These are phyloP conservation scores for Cucurbita ficifolia DNA, from an alignment of 306 rosid genomes.

Conservation along the genomic window DNA sequence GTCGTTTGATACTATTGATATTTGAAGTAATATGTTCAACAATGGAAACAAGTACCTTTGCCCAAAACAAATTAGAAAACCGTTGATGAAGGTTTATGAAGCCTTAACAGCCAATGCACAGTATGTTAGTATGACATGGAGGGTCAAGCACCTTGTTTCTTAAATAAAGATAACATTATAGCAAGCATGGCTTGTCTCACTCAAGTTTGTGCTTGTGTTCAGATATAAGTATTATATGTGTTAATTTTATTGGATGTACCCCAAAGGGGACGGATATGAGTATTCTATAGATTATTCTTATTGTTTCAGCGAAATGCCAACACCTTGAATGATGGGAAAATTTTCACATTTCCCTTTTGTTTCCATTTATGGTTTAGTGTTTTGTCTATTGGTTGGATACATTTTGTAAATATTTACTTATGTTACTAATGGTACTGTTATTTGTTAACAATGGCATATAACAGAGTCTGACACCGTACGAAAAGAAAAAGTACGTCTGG, in stretches of 20 bases:
- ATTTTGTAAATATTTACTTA: background rate
- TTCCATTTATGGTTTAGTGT: background rate
- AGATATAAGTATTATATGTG: background rate
- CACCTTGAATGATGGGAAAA: background rate
- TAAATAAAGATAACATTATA: background rate
- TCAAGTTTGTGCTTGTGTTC: background rate
- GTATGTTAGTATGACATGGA: background rate
- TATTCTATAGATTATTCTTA: background rate
- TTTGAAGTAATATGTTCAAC: no score
- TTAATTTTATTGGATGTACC: background rate
- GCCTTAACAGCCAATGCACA: background rate
- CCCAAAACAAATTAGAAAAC: no score
- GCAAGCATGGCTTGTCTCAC: background rate
- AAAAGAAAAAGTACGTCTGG: conserved; percentile 98
- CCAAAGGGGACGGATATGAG: background rate
- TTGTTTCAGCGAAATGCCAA: background rate
- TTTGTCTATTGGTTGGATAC: background rate
- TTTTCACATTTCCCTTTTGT: background rate
- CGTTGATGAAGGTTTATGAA: background rate
- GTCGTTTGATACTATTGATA: background rate
- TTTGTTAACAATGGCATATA: conserved; percentile 8
- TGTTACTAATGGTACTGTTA: background rate
- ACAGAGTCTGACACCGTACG: conserved; percentile 85
- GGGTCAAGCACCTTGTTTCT: background rate
- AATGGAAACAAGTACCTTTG: no score